These are phyloP conservation scores for Chlorella sorokiniana DNA, from an alignment of 139 green algal species.

Conservation along the genomic window DNA sequence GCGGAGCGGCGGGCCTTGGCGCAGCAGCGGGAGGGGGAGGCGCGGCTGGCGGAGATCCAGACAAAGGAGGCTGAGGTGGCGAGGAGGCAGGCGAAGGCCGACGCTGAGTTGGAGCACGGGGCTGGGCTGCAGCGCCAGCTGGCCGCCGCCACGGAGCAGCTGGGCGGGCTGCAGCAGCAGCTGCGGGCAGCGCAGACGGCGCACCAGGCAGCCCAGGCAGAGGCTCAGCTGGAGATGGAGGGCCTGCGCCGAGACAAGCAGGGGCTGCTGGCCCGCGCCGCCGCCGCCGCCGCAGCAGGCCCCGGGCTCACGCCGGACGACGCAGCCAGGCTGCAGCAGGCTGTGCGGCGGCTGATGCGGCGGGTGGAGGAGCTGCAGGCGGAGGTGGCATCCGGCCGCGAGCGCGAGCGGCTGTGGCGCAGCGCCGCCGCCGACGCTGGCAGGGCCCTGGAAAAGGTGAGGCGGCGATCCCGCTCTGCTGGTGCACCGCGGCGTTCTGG, in stretches of 20 bases:
- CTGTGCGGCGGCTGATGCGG: slow-evolving; percentile 16
- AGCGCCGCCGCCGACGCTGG: neutral
- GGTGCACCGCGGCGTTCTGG: too few species aligned
- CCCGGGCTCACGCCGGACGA: neutral
- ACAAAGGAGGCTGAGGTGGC: neutral
- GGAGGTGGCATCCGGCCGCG: slow-evolving; percentile 7
- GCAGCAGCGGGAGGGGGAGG: too few species aligned
- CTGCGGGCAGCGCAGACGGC: neutral
- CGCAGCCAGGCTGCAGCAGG: slow-evolving; percentile 8
- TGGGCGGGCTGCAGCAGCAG: slow-evolving; percentile 23
- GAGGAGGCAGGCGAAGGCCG: neutral
- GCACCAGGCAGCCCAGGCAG: neutral
- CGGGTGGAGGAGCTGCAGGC: slow-evolving; percentile 1
- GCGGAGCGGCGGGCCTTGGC: too few species aligned
- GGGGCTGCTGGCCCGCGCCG: neutral
- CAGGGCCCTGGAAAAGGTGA: slow-evolving; percentile 23
- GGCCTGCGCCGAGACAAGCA: neutral
- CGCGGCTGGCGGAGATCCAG: neutral
- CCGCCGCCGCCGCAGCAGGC: neutral
- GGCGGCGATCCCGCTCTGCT: neutral
- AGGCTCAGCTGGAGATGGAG: neutral
- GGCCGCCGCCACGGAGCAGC: neutral
- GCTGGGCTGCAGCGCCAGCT: slow-evolving; percentile 12
- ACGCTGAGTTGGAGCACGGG: neutral
- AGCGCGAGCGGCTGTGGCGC: slow-evolving; percentile 16